Conservation (phyloP, 371 early-diverging fungal species). For the Vittaforma corneae region DNA sequence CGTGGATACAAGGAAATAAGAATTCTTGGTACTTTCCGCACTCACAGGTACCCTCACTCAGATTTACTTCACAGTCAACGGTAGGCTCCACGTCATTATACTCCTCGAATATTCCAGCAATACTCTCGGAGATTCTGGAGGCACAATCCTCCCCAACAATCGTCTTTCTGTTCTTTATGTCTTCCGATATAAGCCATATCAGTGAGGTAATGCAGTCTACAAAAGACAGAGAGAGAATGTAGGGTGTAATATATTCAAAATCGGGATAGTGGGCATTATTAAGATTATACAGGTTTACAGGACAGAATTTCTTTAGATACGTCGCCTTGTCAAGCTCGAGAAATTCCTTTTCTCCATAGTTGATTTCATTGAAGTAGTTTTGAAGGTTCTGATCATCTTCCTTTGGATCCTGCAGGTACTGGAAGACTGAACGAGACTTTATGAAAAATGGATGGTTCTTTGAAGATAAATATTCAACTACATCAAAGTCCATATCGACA, state of each 20-base stretch:
- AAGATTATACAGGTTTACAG: constrained; percentile 19
- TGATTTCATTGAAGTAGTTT: neutral
- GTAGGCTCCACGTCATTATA: constrained; percentile 20
- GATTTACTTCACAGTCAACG: constrained; percentile 42
- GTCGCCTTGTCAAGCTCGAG: constrained; percentile 4
- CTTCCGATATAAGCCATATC: constrained; percentile 40
- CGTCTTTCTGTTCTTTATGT: constrained; percentile 21
- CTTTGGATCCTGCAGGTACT: constrained; percentile 27
- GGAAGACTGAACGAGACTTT: constrained; percentile 46
- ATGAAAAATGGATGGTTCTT: constrained; percentile 44
- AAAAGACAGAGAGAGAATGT: constrained; percentile 21
- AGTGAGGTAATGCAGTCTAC: constrained; percentile 51
- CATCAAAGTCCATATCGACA: constrained; percentile 32
- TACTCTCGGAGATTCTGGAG: constrained; percentile 39
- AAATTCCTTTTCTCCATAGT: neutral
- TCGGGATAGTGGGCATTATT: constrained; percentile 42
- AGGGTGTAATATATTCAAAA: constrained; percentile 37
- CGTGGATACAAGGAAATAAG: constrained; percentile 56
- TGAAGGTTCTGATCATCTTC: neutral
- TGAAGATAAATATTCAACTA: constrained; percentile 25
- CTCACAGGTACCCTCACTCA: constrained; percentile 43
- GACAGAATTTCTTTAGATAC: constrained; percentile 9
- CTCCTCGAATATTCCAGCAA: constrained; percentile 40
- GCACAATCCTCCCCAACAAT: constrained; percentile 10
- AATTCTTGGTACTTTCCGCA: constrained; percentile 57